Conservation (phyloP, 495 filamentous ascomycete genomes). For the Podospora didyma region DNA sequence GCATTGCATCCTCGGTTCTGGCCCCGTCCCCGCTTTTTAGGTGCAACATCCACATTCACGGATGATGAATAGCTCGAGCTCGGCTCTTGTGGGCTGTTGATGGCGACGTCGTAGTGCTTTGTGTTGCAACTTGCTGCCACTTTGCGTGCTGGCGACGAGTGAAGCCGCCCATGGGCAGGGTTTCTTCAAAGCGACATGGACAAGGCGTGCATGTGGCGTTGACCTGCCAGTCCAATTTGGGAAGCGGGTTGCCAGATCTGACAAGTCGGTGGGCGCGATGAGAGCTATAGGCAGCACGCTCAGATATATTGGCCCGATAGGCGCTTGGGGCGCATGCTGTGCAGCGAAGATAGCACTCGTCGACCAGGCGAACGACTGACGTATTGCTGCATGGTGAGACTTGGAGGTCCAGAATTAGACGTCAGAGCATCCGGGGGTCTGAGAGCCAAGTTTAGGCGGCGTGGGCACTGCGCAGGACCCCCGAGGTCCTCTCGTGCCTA, state of each 20-base stretch:
- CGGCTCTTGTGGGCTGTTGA: constrained; percentile 3
- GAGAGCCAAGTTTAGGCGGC: constrained; percentile 9
- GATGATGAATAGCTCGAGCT: background rate
- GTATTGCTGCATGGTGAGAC: background rate
- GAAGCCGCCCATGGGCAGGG: background rate
- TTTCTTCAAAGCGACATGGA: background rate
- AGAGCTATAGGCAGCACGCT: background rate
- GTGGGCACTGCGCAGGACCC: background rate
- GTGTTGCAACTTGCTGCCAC: background rate
- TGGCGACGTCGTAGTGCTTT: background rate
- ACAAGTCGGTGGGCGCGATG: background rate
- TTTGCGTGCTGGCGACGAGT: background rate
- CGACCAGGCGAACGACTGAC: background rate
- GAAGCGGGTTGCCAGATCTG: background rate
- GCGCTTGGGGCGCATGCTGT: background rate
- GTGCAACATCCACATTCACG: constrained; percentile 15
- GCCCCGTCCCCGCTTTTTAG: constrained; percentile 11
- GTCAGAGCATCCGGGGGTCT: constrained; percentile 7
- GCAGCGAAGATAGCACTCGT: background rate
- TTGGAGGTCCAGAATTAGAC: background rate
- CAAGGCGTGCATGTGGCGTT: background rate
- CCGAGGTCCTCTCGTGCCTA: background rate
- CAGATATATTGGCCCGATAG: background rate
- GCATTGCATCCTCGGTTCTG: background rate
- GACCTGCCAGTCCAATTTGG: background rate